Base-by-base conservation (phyloP, 2,329 filamentous ascomycete species). In the Fusarium sp. region DNA sequence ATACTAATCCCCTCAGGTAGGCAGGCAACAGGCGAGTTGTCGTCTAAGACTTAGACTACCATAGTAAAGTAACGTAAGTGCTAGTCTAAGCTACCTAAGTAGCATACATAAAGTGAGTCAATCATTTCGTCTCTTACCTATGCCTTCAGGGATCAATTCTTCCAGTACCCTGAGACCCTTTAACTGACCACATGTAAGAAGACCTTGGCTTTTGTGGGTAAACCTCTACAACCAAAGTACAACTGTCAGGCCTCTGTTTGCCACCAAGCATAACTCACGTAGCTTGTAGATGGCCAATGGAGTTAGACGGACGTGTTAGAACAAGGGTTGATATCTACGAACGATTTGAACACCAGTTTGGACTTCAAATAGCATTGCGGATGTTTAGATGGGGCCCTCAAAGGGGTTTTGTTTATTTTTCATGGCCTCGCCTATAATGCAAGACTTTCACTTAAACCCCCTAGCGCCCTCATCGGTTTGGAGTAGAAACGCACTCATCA, bases 401-500 rank as follows among this genome's bases (percentile, higher is more conserved):
- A 60, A 55, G 66, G 63, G 57, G 48, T 70, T 57, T 63, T 62
- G 50, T 72, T 61, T 73, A 68, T 63, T 55, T 71, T 70, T 63
- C 23, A 69, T 74, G 43, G 60, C 59, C 63, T 71, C 59, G 53
- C 67, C 63, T 55, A 34, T 66, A 60, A 55, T 64, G 51, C 56
- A 43, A 59, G 45, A 40, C 37, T 50, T 66, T 62, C 60, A 61
- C 55, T 55, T 58, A 51, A 27, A 49, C 62, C 53, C 47, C 50
- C 62, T 53, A 66, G 69, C 66, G 64, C 63, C 70, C 62, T 66
- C 49, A 62, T 58, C 63, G 65, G 59, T 43, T 45, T 66, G 40
- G 53, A 73, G 51, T 55, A 45, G 37, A 56, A 48, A 23, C 12
- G 30, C 49, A 46, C 55, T 54, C 3, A 10, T 50, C 40, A 66